Conservation (phyloP, 164 flowering plant genomes). For the Sedum album region DNA sequence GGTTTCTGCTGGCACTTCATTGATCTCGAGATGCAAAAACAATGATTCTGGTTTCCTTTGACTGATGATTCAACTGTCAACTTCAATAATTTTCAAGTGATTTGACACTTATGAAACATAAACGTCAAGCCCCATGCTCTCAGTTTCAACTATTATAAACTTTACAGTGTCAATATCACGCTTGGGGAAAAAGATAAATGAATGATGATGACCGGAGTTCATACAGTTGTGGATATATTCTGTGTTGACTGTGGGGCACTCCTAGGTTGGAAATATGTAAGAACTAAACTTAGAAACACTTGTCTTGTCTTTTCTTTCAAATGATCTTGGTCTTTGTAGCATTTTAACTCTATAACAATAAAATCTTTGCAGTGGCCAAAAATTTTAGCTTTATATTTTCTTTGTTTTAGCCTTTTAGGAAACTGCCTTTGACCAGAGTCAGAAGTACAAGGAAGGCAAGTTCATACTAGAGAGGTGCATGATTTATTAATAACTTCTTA, state of each 20-base stretch:
- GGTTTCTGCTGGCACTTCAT: neutral
- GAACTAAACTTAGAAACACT: neutral
- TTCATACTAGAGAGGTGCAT: slow-evolving; percentile 48
- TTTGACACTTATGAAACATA: neutral
- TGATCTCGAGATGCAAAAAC: neutral
- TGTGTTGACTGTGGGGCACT: slow-evolving; percentile 21
- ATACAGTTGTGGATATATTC: slow-evolving; percentile 22
- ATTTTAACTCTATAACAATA: neutral
- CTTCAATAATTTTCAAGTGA: neutral
- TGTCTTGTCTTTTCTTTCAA: neutral
- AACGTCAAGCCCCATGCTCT: neutral
- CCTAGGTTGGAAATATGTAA: slow-evolving; percentile 26
- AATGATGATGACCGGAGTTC: slow-evolving; percentile 20
- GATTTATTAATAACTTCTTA: neutral
- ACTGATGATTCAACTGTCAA: neutral
- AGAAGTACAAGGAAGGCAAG: slow-evolving; percentile 67
- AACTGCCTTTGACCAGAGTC: slow-evolving; percentile 38
- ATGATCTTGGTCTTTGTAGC: neutral
- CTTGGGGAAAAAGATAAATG: slow-evolving; percentile 19
- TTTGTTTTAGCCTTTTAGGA: neutral
- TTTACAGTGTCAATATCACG: slow-evolving; percentile 18
- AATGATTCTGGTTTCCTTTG: neutral
- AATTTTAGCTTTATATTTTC: neutral
- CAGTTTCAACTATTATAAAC: neutral
- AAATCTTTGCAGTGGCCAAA: neutral